Conservation (phyloP, 345 rosid species). For the Linum trigynum region DNA sequence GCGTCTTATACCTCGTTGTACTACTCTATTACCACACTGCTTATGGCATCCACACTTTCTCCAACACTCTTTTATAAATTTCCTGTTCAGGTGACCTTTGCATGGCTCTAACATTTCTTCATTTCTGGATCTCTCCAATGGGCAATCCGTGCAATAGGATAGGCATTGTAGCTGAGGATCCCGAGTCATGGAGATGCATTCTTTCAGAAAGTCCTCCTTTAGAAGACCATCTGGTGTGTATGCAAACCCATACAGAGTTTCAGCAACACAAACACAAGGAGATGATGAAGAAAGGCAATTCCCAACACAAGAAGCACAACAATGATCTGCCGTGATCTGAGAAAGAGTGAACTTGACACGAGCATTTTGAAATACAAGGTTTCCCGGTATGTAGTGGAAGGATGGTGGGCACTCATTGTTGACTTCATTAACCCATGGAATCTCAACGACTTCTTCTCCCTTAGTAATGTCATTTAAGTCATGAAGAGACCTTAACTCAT, state of each 20-base stretch:
- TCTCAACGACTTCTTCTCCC: slow-evolving; percentile 59
- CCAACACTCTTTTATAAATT: slow-evolving; percentile 81
- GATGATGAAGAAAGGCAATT: slow-evolving; percentile 50
- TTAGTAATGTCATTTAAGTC: slow-evolving; percentile 45
- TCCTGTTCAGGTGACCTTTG: slow-evolving; percentile 81
- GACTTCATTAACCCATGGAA: slow-evolving; percentile 72
- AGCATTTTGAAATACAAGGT: slow-evolving; percentile 48
- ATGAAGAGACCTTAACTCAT: slow-evolving; percentile 41
- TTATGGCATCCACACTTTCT: slow-evolving; percentile 71
- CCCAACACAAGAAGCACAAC: slow-evolving; percentile 58
- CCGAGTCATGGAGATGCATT: slow-evolving; percentile 46
- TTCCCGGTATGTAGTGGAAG: slow-evolving; percentile 56
- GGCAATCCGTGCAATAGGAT: slow-evolving; percentile 56
- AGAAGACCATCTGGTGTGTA: slow-evolving; percentile 53
- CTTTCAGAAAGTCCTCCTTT: slow-evolving; percentile 50
- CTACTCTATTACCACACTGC: slow-evolving; percentile 78
- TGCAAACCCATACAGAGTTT: slow-evolving; percentile 33
- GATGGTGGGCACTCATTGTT: slow-evolving; percentile 42
- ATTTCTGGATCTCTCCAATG: slow-evolving; percentile 51
- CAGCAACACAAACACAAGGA: slow-evolving; percentile 51
- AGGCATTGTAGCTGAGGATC: slow-evolving; percentile 42
- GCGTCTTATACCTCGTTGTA: slow-evolving; percentile 71
- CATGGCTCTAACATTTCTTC: slow-evolving; percentile 50
- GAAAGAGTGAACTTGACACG: slow-evolving; percentile 49
- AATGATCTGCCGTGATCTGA: slow-evolving; percentile 40